phyloP scores from a whole-genome alignment of 2,329 filamentous ascomycete genomes.

The Diaporthe vexans region DNA sequence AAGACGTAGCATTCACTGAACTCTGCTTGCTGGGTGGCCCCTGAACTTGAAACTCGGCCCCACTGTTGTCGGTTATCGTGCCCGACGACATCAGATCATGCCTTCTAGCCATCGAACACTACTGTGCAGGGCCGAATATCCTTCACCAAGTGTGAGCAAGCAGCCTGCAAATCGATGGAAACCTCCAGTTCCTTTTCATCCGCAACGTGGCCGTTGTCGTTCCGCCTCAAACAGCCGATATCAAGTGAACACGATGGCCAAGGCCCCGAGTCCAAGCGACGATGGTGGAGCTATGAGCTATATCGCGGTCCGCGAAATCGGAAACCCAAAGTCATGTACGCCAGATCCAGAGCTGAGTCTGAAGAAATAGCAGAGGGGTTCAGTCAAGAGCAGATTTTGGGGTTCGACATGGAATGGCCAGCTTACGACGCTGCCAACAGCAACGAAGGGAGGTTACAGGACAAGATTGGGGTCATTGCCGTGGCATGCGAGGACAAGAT shows the following conservation, averaged over 20 bases:
- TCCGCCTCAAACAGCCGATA: not conserved
- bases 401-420: slow-evolving; percentile 32
- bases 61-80: not conserved
- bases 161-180: not conserved
- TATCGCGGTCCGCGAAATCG: slow-evolving; percentile 20
- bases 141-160: not conserved
- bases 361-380: slow-evolving; percentile 1
- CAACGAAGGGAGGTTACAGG: slow-evolving; percentile 17
- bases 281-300: slow-evolving; percentile 21
- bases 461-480: slow-evolving; percentile 15
- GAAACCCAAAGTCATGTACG: slow-evolving; percentile 22
- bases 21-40: not conserved
- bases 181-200: not conserved
- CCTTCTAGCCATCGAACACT: not conserved
- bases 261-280: not conserved
- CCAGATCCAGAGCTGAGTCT: slow-evolving; percentile 1
- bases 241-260: not conserved
- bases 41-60: not conserved
- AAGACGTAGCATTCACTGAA: not conserved
- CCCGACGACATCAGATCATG: not conserved
- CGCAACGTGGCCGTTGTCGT: not conserved
- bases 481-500: slow-evolving; percentile 27
- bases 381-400: not conserved
- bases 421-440: slow-evolving; percentile 7
- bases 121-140: not conserved